Evolutionary conservation across 2,329 filamentous ascomycete genomes (phyloP).

Genomic region (Hypomyces perniciosus): DNA sequence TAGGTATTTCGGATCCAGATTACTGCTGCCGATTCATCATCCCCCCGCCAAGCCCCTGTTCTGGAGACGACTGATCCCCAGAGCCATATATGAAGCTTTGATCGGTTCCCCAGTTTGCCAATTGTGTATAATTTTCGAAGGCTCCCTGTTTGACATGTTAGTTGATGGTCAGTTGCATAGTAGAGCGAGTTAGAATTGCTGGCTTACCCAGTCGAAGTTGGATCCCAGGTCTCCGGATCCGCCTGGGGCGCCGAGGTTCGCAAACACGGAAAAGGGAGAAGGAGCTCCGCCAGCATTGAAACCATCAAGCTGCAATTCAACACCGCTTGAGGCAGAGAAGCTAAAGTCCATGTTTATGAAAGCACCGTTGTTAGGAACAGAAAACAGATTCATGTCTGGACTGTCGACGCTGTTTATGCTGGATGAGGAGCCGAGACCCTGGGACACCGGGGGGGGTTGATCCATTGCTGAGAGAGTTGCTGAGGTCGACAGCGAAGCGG

Average conservation of each 20-base stretch:
- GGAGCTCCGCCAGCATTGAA: constrained; percentile 22
- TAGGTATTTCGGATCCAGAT: not conserved
- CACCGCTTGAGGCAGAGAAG: constrained; percentile 24
- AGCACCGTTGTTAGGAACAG: constrained; percentile 32
- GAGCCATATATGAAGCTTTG: constrained; percentile 45
- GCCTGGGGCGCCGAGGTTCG: constrained; percentile 32
- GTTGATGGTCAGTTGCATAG: constrained; percentile 9
- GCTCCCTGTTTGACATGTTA: constrained; percentile 38
- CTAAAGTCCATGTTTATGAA: constrained; percentile 42
- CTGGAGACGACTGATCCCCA: constrained; percentile 22
- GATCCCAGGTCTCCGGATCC: constrained; percentile 38
- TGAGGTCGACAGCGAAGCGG: constrained; percentile 21
- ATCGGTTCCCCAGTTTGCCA: constrained; percentile 46
- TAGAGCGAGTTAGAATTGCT: not conserved
- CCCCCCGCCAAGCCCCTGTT: constrained; percentile 21
- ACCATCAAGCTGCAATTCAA: constrained; percentile 27
- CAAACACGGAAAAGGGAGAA: constrained; percentile 51
- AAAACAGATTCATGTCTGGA: constrained; percentile 24
- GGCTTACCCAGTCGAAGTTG: constrained; percentile 55
- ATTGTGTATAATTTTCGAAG: constrained; percentile 52
- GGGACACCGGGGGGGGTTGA: constrained; percentile 21
- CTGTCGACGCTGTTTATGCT: constrained; percentile 22
- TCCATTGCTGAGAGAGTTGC: constrained; percentile 38
- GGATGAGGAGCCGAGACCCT: constrained; percentile 21
- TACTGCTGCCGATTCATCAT: constrained; percentile 18